A percentile compares a stretch with the other conserved stretches of the same genome.
Evolutionary conservation across 306 rosid genomes (phyloP).

Genomic region (Quercus glauca): DNA sequence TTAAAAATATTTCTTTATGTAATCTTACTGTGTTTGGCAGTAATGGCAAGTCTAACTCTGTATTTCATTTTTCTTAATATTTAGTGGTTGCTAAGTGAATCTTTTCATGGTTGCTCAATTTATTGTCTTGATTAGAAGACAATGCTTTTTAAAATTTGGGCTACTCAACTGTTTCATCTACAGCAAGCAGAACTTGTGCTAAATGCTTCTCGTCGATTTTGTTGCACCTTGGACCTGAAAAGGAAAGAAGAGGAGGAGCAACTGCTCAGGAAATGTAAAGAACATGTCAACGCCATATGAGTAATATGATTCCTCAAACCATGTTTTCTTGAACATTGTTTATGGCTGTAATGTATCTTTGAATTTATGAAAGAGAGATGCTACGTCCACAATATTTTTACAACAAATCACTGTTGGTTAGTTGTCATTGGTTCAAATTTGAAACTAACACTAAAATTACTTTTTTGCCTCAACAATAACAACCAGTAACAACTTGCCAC

Average conservation of each 20-base stretch:
- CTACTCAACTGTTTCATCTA: slow-evolving; percentile 9
- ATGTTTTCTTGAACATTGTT: slow-evolving; percentile 14
- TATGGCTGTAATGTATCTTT: slow-evolving; percentile 1
- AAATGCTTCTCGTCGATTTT: slow-evolving; percentile 98
- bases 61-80: not conserved
- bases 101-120: not conserved
- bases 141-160: slow-evolving; percentile 4
- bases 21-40: not conserved
- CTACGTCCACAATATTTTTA: too few relatives aligned
- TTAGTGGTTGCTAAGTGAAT: not conserved
- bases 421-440: too few relatives aligned
- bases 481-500: too few relatives aligned
- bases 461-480: too few relatives aligned
- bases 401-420: too few relatives aligned
- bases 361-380: too few relatives aligned
- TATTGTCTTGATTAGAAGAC: not conserved
- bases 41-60: not conserved
- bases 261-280: slow-evolving; percentile 65
- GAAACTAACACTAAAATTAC: too few relatives aligned
- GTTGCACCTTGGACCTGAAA: too few relatives aligned
- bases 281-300: slow-evolving; percentile 81
- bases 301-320: slow-evolving; percentile 39
- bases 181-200: slow-evolving; percentile 35
- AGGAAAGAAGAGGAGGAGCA: too few relatives aligned
- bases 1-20: not conserved